Conservation (phyloP, 23 red algal genomes). For the Agarophyton chilense region DNA sequence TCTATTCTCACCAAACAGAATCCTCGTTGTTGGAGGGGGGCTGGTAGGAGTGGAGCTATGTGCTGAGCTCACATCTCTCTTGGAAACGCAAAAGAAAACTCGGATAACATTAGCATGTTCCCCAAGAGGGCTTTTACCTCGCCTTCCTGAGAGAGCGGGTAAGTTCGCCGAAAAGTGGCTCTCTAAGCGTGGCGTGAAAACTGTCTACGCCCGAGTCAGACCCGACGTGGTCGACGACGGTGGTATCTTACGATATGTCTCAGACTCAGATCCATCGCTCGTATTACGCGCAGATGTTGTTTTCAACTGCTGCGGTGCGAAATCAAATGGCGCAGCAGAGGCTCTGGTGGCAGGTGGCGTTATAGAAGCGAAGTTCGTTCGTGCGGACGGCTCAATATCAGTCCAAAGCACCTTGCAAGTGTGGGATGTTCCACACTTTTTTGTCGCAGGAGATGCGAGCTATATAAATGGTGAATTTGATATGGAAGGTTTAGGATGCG, state of each 20-base stretch:
- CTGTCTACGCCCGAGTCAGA: conserved; percentile 7
- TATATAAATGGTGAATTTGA: conserved; percentile 32
- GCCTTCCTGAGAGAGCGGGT: conserved; percentile 43
- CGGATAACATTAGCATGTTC: conserved; percentile 41
- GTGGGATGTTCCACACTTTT: conserved; percentile 30
- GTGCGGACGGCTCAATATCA: conserved; percentile 10
- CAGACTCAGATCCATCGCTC: conserved; percentile 15
- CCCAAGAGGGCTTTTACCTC: conserved; percentile 17
- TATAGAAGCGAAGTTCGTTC: conserved; percentile 12
- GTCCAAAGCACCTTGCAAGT: conserved; percentile 39
- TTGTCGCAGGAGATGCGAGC: conserved; percentile 63
- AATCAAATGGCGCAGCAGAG: conserved; percentile 38
- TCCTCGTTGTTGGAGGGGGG: conserved; percentile 59
- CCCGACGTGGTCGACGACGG: not conserved
- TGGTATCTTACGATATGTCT: not conserved
- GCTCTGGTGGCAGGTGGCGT: conserved; percentile 37
- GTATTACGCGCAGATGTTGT: conserved; percentile 39
- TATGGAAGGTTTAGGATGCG: conserved; percentile 19
- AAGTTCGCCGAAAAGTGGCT: conserved; percentile 29
- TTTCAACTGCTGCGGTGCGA: conserved; percentile 58
- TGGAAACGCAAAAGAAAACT: not conserved
- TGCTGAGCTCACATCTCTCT: conserved; percentile 32
- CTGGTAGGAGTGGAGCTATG: conserved; percentile 56
- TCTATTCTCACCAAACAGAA: not conserved
- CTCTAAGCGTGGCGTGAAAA: conserved; percentile 1